Evolutionary conservation across 768 basidiomycete species (phyloP), one percentile per base, ranked within the genome.

Genomic region (Lactarius akahatsu): DNA sequence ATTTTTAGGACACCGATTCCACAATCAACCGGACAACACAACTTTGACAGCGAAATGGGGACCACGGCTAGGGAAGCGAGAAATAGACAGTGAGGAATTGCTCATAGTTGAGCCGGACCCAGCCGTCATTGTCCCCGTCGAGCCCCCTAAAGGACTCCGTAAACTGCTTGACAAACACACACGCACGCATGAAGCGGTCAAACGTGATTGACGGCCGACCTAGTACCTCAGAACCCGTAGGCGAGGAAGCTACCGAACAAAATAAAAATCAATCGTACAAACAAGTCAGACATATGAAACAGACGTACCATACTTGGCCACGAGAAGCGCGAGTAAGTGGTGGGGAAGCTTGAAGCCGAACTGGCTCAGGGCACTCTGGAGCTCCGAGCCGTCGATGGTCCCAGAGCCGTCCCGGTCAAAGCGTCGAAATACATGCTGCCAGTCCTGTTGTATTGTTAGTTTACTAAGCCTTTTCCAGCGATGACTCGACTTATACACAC

Each of bases 111-210:
- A 91, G 84, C 77, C 84, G 84, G 68, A 89, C 79, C 85, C 85
- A 88, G 23, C 88, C 78, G 71, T 75, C 72, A 74, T 81, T 74
- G 71, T 93, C 83, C 55, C 80, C 80, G 68, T 92, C 91, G 59
- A 88, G 79, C 47, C 79, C 75, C 63, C 80, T 81, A 80, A 92
- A 92, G n/a, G 84, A 74, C 76, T 92, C 91, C 32, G 82, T 85
- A 71, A 91, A 80, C 73, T 90, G 87, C 78, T 89, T 91, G 66
- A 92, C 82, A 18, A 86, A 88, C 65, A 94, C 91, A 69, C 92
- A 94, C 28, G 89, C 90, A 62, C 92, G 85, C 28, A 94, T 87
- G 79, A 94, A 94, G 65, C 91, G 88, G 75, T 93, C 92, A 73
- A 94, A 94, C 3, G 86, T 83, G 78, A 94, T 91, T 90, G 2